phyloP scores from a whole-genome alignment of 441 rosid species.

The Eruca vesicaria region DNA sequence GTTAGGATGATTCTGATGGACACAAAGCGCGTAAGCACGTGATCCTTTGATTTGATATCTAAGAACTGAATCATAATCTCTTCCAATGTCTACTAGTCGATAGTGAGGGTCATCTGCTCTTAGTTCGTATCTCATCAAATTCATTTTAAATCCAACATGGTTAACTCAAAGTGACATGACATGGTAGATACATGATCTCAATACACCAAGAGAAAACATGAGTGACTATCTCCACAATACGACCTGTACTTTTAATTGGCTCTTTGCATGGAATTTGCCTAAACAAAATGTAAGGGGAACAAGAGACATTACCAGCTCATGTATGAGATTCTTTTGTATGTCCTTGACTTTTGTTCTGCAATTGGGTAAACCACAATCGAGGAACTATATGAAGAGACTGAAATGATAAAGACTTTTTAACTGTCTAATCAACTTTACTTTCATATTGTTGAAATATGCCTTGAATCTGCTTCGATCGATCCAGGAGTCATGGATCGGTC shows the following conservation, averaged over 20 bases:
- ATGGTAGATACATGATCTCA: background rate
- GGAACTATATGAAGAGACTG: background rate
- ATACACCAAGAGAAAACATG: background rate
- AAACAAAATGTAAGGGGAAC: background rate
- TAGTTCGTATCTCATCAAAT: slow-evolving; percentile 37
- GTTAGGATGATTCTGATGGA: slow-evolving; percentile 38
- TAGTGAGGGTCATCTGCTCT: slow-evolving; percentile 50
- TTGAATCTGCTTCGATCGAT: too few species aligned
- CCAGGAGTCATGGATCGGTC: too few species aligned
- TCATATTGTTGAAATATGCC: too few species aligned
- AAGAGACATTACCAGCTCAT: slow-evolving; percentile 33
- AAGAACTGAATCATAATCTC: slow-evolving; percentile 44
- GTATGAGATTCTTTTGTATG: slow-evolving; percentile 40
- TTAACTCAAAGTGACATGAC: background rate
- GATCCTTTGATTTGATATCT: slow-evolving; percentile 40
- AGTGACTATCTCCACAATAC: background rate
- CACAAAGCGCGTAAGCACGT: slow-evolving; percentile 36
- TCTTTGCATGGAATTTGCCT: background rate
- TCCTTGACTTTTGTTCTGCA: slow-evolving; percentile 40
- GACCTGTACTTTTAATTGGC: too few species aligned
- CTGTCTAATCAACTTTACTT: slow-evolving; percentile 21
- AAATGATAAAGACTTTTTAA: slow-evolving; percentile 7
- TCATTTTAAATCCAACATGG: background rate
- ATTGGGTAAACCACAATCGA: slow-evolving; percentile 26
- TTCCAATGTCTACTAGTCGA: slow-evolving; percentile 52